Evolutionary conservation across 129 eudicot genomes (phyloP), one percentile per base, ranked within the genome.

Genomic region (Flaveria robusta): DNA sequence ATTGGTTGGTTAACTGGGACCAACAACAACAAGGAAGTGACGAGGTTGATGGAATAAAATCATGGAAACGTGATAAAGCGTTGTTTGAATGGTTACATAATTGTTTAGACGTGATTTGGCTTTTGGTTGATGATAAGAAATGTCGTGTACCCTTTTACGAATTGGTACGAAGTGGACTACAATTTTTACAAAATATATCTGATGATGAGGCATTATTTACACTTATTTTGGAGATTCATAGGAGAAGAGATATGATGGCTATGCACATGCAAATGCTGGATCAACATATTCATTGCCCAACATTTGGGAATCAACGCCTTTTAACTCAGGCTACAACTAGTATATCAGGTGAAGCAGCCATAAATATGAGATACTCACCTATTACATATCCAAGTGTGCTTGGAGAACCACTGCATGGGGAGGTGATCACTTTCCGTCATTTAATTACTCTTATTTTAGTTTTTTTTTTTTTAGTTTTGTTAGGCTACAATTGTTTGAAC

Each of bases 351-450:
- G 98, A 94, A 81, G 78, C 88, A 54, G 88, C 84, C 55, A 79
- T 90, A 59, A 89, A 81, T 77, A 84, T 87, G 96, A 86, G 98
- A 83, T 87, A 85, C 86, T 89, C 98, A 9, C 98, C 98, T 31
- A 94, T 94, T 72, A 94, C 98, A 50, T 94, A 94, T 85, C 97
- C 98, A 65, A 91, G 98, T 83, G 96, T 94, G 76, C 97, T 94
- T 27, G 98, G 98, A 47, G 98, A 94, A 83, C 93, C 97, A n/a
- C 63, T 94, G 81, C 97, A 94, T 75, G 98, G 98, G 78, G 98
- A 94, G 98, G 98, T 94, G 72, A 80, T 71, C 73, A 41, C 76
- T 67, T 84, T 16, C 55, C 63, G 42, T 39, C 41, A 39, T 56
- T 70, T 27, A 68, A 13, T 77, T 76, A 43, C 31, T 78, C 29